phyloP scores from a whole-genome alignment of 768 basidiomycete genomes.

The Suillus luteus region DNA sequence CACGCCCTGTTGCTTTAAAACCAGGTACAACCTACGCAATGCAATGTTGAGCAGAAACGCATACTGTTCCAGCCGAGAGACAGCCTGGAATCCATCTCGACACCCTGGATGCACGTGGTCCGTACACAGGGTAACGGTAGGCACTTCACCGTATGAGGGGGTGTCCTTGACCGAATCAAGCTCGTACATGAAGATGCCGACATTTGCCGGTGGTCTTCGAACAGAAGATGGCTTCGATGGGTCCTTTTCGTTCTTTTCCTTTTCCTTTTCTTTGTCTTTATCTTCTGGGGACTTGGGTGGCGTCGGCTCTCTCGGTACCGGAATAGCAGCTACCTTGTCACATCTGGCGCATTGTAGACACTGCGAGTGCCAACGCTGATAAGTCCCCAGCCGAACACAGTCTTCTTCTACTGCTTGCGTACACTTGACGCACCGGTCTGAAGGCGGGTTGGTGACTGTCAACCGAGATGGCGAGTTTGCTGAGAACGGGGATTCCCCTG shows the following conservation, averaged over 20 bases:
- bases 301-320: constrained; percentile 54
- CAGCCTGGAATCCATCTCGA: constrained; percentile 81
- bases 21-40: constrained; percentile 83
- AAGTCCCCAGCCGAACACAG: constrained; percentile 93
- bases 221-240: constrained; percentile 62
- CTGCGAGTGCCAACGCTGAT: constrained; percentile 94
- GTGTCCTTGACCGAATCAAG: constrained; percentile 67
- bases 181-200: constrained; percentile 77
- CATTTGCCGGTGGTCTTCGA: constrained; percentile 80
- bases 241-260: constrained; percentile 43
- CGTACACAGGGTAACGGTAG: constrained; percentile 73
- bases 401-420: constrained; percentile 94
- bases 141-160: constrained; percentile 70
- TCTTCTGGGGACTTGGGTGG: constrained; percentile 55
- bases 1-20: constrained; percentile 86
- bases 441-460: constrained; percentile 71
- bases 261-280: constrained; percentile 47
- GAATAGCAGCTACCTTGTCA: constrained; percentile 72
- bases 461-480: constrained; percentile 44
- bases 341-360: constrained; percentile 88
- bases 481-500: constrained; percentile 83
- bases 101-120: constrained; percentile 73
- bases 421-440: constrained; percentile 91
- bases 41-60: constrained; percentile 97
- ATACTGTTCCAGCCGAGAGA: constrained; percentile 95